Conservation (phyloP, 176 grass and related monocot genomes). For the Pontederia crassipes region DNA sequence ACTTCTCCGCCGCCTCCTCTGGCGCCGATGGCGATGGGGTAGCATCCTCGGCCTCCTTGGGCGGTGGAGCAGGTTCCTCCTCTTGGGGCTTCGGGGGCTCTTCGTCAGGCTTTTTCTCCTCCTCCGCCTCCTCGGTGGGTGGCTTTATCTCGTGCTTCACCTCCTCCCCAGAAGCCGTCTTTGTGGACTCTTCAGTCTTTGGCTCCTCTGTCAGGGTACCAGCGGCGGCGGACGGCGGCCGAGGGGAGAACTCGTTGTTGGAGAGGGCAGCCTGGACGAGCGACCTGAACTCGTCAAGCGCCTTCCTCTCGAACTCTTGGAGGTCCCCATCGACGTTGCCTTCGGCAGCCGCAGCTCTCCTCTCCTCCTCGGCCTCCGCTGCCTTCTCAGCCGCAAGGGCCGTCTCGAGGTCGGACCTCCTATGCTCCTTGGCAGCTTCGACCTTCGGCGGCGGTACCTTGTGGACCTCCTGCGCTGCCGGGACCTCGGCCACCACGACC, state of each 20-base stretch:
- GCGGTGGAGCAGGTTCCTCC: conserved; percentile 22
- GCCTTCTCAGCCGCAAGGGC: not conserved
- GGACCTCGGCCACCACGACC: no score
- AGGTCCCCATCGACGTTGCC: conserved; percentile 45
- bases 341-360: conserved; percentile 27
- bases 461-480: no score
- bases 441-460: no score
- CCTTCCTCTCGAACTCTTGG: conserved; percentile 39
- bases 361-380: not conserved
- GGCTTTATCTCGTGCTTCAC: not conserved
- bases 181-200: not conserved
- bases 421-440: no score
- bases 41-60: not conserved
- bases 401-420: no score
- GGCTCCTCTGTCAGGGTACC: not conserved
- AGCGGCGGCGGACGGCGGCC: not conserved
- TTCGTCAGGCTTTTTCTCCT: conserved; percentile 16
- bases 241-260: conserved; percentile 37
- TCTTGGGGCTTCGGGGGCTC: not conserved
- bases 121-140: conserved; percentile 1
- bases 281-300: conserved; percentile 51
- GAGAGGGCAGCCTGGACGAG: conserved; percentile 47
- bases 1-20: conserved; percentile 40
- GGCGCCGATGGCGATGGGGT: conserved; percentile 8
- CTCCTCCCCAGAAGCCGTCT: not conserved